Conservation (phyloP, 768 basidiomycete species). For the Inosperma sp. region DNA sequence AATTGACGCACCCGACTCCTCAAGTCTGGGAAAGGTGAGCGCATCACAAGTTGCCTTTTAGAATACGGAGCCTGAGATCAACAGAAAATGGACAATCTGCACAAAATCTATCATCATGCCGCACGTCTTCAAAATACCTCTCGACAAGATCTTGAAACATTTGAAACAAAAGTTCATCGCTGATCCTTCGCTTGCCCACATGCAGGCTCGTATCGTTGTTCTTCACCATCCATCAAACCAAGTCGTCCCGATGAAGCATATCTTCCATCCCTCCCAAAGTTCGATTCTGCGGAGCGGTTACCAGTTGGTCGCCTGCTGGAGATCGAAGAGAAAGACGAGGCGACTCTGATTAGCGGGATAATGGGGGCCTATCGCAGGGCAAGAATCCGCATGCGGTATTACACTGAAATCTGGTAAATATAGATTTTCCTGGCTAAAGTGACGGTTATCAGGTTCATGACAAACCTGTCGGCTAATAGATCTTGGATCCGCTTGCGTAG, state of each 20-base stretch:
- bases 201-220: slow-evolving; percentile 91
- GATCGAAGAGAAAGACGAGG: slow-evolving; percentile 78
- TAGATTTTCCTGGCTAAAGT: not conserved
- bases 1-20: slow-evolving; percentile 91
- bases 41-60: not conserved
- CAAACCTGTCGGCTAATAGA: slow-evolving; percentile 76
- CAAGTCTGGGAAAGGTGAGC: slow-evolving; percentile 68
- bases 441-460: slow-evolving; percentile 71
- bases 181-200: slow-evolving; percentile 88
- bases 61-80: slow-evolving; percentile 36
- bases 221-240: slow-evolving; percentile 69
- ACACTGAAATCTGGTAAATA: slow-evolving; percentile 86
- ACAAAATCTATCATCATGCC: slow-evolving; percentile 89
- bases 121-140: slow-evolving; percentile 92
- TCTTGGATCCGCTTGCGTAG: too few species aligned
- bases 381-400: slow-evolving; percentile 88
- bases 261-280: slow-evolving; percentile 68
- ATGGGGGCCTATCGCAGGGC: slow-evolving; percentile 86
- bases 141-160: slow-evolving; percentile 88
- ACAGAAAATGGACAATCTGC: slow-evolving; percentile 89
- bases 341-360: slow-evolving; percentile 62
- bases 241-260: slow-evolving; percentile 42
- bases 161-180: slow-evolving; percentile 92
- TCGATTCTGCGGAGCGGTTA: slow-evolving; percentile 64
- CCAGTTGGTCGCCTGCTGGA: slow-evolving; percentile 89